Evolutionary conservation across 345 rosid species (phyloP), one percentile per base, ranked within the genome.

Genomic region (Populus euphratica): DNA sequence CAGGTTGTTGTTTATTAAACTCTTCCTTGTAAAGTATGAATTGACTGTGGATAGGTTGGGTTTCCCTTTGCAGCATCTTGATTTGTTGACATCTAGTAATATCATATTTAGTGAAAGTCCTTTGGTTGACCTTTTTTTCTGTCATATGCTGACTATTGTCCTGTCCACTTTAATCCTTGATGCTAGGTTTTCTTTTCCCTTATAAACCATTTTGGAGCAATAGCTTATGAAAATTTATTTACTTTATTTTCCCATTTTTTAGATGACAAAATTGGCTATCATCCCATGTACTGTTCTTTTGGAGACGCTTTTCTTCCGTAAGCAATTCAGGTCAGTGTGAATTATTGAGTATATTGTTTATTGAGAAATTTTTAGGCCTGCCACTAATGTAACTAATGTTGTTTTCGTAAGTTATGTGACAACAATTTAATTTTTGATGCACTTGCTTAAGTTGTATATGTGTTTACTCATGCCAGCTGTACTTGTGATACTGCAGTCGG

Each of bases 221-320:
- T 61, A 69, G 29, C 62, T 75, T 80, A 78, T 85, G 78, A 85
- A 36, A 33, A 41, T 44, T 11, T 41, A 41, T 21, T 35, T 2
- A 6, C 39, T 62, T 36, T 79, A 23, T 20, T 67, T 29, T 66
- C 73, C 71, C 76, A 50, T 44, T 70, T 79, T 80, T 76, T 81
- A 96, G 99, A 96, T 96, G 99, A 96, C 99, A 35, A 96, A 96
- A 88, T 86, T 96, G 86, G 99, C 99, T 44, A 96, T 96, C 73
- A 96, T 96, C 78, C 99, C 99, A 17, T 96, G 98, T 76, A 96
- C 99, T 47, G 97, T 96, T 84, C 92, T 96, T 70, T 83, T 96
- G 92, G 99, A 96, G 92, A 96, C 98, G 8, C 85, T 96, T 81
- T 96, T 96, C 89, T 96, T 94, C 90, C 88, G 97, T 83, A 96